phyloP scores from a whole-genome alignment of 257 asterid species.

The Anisodus acutangulus region DNA sequence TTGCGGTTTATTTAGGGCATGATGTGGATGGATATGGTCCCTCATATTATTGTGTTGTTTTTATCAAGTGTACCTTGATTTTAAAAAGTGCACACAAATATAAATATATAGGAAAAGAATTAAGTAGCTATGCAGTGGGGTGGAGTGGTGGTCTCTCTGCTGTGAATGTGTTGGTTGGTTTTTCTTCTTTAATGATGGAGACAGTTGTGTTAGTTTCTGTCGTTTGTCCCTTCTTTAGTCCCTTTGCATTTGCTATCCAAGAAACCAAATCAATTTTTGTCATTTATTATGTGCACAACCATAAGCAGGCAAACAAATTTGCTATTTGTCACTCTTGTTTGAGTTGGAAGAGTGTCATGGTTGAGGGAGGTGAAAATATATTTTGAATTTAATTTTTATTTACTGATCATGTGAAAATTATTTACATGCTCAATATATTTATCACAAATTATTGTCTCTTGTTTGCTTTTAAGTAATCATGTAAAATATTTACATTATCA shows the following conservation, averaged over 20 bases:
- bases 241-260: slow-evolving; percentile 7
- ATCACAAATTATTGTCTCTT: background rate
- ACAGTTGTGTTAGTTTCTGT: slow-evolving; percentile 23
- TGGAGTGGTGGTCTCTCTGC: slow-evolving; percentile 22
- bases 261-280: slow-evolving; percentile 14
- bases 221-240: background rate
- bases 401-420: too few species aligned
- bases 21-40: slow-evolving; percentile 25
- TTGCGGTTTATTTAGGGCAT: slow-evolving; percentile 20
- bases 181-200: slow-evolving; percentile 27
- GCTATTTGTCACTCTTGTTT: background rate
- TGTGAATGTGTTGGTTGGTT: slow-evolving; percentile 33
- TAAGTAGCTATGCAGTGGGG: background rate
- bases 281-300: slow-evolving; percentile 11
- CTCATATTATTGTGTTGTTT: slow-evolving; percentile 26
- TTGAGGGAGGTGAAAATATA: background rate
- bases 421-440: background rate
- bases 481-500: background rate
- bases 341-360: background rate
- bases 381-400: background rate
- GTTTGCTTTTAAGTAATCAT: background rate
- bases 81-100: background rate
- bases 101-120: background rate
- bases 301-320: slow-evolving; percentile 19
- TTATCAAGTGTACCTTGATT: background rate